Percentiles rank a stretch among this genome's conserved stretches.
These are phyloP conservation scores for Plenodomus lindquistii DNA, from an alignment of 2,329 filamentous ascomycete species.

Conservation along the genomic window DNA sequence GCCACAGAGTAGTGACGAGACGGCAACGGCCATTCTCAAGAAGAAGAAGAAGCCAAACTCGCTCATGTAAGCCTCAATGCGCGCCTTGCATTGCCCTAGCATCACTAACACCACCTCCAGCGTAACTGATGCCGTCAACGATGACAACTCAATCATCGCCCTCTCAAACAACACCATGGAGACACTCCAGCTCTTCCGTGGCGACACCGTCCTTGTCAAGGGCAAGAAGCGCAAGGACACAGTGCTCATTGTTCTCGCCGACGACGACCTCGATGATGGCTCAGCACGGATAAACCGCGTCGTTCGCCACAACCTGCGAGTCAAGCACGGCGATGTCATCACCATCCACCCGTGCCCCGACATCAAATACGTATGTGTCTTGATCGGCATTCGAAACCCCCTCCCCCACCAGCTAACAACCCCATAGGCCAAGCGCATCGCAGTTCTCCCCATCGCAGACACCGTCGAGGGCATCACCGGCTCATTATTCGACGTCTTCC, in stretches of 20 bases:
- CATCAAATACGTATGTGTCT: slow-evolving; percentile 92
- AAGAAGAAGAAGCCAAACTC: slow-evolving; percentile 99
- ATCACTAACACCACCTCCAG: slow-evolving; percentile 51
- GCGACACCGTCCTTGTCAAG: slow-evolving; percentile 96
- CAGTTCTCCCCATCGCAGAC: slow-evolving; percentile 95
- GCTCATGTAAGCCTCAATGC: slow-evolving; percentile 72
- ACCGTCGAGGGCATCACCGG: slow-evolving; percentile 97
- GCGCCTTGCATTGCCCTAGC: background rate
- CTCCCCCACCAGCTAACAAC: slow-evolving; percentile 22
- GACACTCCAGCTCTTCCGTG: slow-evolving; percentile 94
- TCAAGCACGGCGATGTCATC: slow-evolving; percentile 98
- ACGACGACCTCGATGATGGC: slow-evolving; percentile 97
- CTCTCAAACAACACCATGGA: slow-evolving; percentile 99
- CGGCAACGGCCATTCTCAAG: slow-evolving; percentile 94
- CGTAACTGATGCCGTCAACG: slow-evolving; percentile 97
- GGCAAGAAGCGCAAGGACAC: slow-evolving; percentile 99
- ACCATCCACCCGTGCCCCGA: slow-evolving; percentile 97
- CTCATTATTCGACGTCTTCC: slow-evolving; percentile 98
- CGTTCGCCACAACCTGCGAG: slow-evolving; percentile 94
- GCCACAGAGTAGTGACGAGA: slow-evolving; percentile 79
- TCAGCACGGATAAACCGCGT: slow-evolving; percentile 98
- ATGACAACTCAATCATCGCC: slow-evolving; percentile 99
- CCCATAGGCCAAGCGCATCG: slow-evolving; percentile 90
- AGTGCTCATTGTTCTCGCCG: slow-evolving; percentile 93
- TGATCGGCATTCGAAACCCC: background rate